A percentile compares a stretch with the other conserved stretches of the same genome.
Evolutionary conservation across 495 filamentous ascomycete genomes (phyloP).

Genomic region (Aspergillus nidulans): DNA sequence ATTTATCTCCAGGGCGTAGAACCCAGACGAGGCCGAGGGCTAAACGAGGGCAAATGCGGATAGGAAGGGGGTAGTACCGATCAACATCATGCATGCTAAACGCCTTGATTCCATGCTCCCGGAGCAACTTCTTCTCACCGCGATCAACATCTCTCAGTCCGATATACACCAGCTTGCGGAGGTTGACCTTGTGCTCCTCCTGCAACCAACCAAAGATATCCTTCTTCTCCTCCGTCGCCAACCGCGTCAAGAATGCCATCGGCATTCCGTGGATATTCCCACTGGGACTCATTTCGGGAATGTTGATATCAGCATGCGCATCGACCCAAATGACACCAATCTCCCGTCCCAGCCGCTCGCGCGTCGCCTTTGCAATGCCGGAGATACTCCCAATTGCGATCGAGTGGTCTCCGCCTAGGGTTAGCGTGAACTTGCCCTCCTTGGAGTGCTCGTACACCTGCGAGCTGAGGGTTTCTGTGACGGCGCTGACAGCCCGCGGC

Average conservation of each 20-base stretch:
- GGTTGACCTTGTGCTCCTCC: constrained; percentile 57
- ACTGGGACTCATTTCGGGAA: constrained; percentile 80
- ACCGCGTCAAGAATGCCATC: constrained; percentile 82
- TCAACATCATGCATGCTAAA: constrained; percentile 99
- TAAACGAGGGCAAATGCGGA: background rate
- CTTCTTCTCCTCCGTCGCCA: constrained; percentile 65
- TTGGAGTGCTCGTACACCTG: constrained; percentile 87
- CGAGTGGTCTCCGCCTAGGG: constrained; percentile 91
- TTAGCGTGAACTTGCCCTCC: constrained; percentile 83
- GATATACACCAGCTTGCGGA: constrained; percentile 94
- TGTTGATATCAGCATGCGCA: constrained; percentile 96
- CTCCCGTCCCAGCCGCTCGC: constrained; percentile 74
- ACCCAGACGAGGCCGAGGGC: background rate
- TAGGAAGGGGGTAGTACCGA: constrained; percentile 43
- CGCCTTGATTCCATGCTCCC: constrained; percentile 85
- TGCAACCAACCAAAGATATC: constrained; percentile 87
- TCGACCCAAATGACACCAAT: constrained; percentile 98
- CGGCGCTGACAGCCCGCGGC: constrained; percentile 79
- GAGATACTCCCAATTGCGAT: constrained; percentile 92
- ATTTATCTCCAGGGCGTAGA: background rate
- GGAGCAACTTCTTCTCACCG: constrained; percentile 84
- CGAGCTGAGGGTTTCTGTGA: constrained; percentile 71
- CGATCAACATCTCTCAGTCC: constrained; percentile 88
- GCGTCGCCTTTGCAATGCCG: constrained; percentile 77
- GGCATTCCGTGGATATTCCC: constrained; percentile 99